A percentile compares a stretch with the other conserved stretches of the same genome.
phyloP scores from a whole-genome alignment of 306 rosid species.

The Urtica urens region DNA sequence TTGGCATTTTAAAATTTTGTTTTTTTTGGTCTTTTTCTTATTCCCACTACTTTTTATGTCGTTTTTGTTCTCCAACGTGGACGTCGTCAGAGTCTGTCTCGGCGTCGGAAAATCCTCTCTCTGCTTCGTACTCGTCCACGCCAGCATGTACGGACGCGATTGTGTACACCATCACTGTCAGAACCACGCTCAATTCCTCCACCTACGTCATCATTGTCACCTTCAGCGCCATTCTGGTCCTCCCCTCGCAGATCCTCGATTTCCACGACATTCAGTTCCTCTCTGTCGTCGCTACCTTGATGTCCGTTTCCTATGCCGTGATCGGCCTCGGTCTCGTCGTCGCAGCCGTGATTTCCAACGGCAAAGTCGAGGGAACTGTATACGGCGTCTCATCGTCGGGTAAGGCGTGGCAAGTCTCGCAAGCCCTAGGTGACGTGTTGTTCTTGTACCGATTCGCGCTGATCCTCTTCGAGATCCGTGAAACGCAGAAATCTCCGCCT shows the following conservation, averaged over 20 bases:
- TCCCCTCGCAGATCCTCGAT: conserved; percentile 67
- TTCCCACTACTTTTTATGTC: too few relatives aligned
- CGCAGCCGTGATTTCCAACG: conserved; percentile 26
- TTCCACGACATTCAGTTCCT: conserved; percentile 67
- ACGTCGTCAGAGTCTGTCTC: too few relatives aligned
- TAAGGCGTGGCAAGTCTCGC: conserved; percentile 48
- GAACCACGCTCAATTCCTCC: too few relatives aligned
- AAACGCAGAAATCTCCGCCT: conserved; percentile 64
- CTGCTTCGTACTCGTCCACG: too few relatives aligned
- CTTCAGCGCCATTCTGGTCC: conserved; percentile 45
- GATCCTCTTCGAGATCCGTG: conserved; percentile 57
- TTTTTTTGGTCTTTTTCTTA: too few relatives aligned
- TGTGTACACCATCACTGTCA: too few relatives aligned
- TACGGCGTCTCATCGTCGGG: conserved; percentile 35
- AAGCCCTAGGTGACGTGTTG: conserved; percentile 63
- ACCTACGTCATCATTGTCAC: too few relatives aligned
- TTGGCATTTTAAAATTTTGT: too few relatives aligned
- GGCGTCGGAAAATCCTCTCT: too few relatives aligned
- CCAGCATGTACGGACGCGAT: too few relatives aligned
- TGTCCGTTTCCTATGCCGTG: conserved; percentile 60
- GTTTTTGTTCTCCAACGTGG: too few relatives aligned
- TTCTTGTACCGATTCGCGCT: conserved; percentile 60
- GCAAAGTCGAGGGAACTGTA: conserved; percentile 41
- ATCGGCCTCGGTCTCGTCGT: conserved; percentile 52
- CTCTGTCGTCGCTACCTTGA: conserved; percentile 57